phyloP scores from a whole-genome alignment of 2,329 filamentous ascomycete species.

The Penicillium vulpinum region DNA sequence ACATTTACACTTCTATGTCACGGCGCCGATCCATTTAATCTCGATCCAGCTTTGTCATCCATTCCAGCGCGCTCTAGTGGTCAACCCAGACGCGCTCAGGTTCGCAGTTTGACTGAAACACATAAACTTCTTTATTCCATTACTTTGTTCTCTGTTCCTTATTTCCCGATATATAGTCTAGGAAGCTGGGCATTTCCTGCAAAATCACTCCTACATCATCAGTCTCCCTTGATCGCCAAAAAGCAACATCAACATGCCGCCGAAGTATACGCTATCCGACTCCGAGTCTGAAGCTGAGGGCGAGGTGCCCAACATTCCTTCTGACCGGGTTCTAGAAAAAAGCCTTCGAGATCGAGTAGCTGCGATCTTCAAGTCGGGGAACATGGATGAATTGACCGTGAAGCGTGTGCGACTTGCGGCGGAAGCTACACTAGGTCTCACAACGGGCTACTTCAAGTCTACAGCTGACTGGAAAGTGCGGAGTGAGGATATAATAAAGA shows the following conservation, averaged over 20 bases:
- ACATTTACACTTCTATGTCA: background rate
- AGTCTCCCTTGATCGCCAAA: background rate
- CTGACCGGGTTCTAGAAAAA: slow-evolving; percentile 39
- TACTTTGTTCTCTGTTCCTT: background rate
- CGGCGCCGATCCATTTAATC: slow-evolving; percentile 6
- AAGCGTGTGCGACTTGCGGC: slow-evolving; percentile 56
- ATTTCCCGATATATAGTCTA: background rate
- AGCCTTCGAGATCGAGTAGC: slow-evolving; percentile 42
- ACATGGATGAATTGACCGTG: slow-evolving; percentile 56
- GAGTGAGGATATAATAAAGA: slow-evolving; percentile 56
- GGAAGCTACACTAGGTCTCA: slow-evolving; percentile 54
- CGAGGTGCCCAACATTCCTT: slow-evolving; percentile 21
- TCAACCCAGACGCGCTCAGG: background rate
- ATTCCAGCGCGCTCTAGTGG: background rate
- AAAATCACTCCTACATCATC: background rate
- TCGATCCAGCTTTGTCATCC: slow-evolving; percentile 19
- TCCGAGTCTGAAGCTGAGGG: slow-evolving; percentile 28
- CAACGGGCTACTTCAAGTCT: slow-evolving; percentile 57
- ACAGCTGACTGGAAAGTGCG: slow-evolving; percentile 54
- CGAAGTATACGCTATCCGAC: slow-evolving; percentile 34
- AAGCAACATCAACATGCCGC: slow-evolving; percentile 26
- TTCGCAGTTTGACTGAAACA: background rate
- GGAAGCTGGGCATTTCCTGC: background rate
- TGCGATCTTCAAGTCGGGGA: slow-evolving; percentile 37
- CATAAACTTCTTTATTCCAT: background rate